Conservation (phyloP, 2,329 filamentous ascomycete species). For the Colletotrichum sp. region DNA sequence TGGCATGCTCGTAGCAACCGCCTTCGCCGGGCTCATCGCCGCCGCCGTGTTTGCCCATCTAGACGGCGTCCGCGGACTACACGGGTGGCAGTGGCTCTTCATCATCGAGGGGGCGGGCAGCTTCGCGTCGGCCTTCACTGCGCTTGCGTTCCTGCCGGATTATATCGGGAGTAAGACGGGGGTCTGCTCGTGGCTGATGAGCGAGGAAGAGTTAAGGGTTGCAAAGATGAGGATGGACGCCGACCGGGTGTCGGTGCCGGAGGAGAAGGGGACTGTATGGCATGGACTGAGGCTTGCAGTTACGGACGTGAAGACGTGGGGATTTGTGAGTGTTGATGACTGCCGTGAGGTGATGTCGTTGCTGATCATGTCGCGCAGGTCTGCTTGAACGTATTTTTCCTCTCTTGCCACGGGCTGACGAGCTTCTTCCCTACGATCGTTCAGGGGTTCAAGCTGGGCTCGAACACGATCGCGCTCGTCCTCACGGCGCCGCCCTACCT, state of each 20-base stretch:
- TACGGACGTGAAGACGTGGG: slow-evolving; percentile 27
- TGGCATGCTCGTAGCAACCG: slow-evolving; percentile 30
- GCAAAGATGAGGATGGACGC: slow-evolving; percentile 14
- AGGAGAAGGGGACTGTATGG: slow-evolving; percentile 16
- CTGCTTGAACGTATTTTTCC: slow-evolving; percentile 25
- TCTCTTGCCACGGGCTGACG: slow-evolving; percentile 27
- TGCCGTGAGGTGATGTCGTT: background rate
- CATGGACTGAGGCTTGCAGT: slow-evolving; percentile 27
- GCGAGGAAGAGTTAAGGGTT: slow-evolving; percentile 21
- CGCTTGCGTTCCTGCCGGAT: slow-evolving; percentile 28
- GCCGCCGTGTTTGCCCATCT: slow-evolving; percentile 42
- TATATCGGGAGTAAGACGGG: slow-evolving; percentile 21
- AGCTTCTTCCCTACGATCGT: slow-evolving; percentile 31
- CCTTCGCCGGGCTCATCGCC: slow-evolving; percentile 49
- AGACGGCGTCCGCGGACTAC: slow-evolving; percentile 57
- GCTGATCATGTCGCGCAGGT: background rate
- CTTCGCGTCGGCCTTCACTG: slow-evolving; percentile 23
- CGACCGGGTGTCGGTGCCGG: slow-evolving; percentile 27
- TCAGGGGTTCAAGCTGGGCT: slow-evolving; percentile 34
- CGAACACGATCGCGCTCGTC: slow-evolving; percentile 34
- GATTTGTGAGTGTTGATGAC: slow-evolving; percentile 23
- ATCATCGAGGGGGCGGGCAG: slow-evolving; percentile 65
- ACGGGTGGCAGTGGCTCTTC: slow-evolving; percentile 73
- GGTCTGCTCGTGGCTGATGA: slow-evolving; percentile 18
- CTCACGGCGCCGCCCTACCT: slow-evolving; percentile 33